These are phyloP conservation scores for Mycosphaerella sp. DNA, from an alignment of 2,329 filamentous ascomycete species.

Conservation along the genomic window DNA sequence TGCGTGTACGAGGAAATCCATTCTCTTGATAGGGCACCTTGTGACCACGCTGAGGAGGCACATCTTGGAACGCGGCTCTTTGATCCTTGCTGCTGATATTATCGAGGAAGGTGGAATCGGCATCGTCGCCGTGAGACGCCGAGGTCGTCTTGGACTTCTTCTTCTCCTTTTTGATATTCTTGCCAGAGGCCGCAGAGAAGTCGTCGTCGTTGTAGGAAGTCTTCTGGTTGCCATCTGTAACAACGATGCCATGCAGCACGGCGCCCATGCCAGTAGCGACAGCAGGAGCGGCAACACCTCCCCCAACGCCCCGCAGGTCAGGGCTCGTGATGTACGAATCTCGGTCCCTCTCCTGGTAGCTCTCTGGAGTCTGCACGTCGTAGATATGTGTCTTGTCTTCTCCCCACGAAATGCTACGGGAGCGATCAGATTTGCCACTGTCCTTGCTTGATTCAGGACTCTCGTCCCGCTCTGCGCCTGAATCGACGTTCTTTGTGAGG, in stretches of 20 bases:
- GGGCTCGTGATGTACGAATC: conserved; percentile 25
- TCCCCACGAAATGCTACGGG: conserved; percentile 43
- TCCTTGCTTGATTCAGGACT: conserved; percentile 8
- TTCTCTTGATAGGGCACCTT: conserved; percentile 5
- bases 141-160: conserved; percentile 32
- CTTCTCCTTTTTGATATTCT: conserved; percentile 39
- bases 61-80: conserved; percentile 1
- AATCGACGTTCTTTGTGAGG: conserved; percentile 15
- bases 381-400: conserved; percentile 44
- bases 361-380: conserved; percentile 43
- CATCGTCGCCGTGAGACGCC: conserved; percentile 3
- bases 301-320: conserved; percentile 9
- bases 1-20: conserved; percentile 11
- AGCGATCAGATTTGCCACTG: conserved; percentile 21
- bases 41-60: conserved; percentile 2
- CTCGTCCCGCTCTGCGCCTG: conserved; percentile 13
- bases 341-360: conserved; percentile 26
- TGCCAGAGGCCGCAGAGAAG: conserved; percentile 15
- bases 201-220: conserved; percentile 26
- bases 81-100: conserved; percentile 4
- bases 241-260: conserved; percentile 36
- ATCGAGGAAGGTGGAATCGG: conserved; percentile 7
- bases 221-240: conserved; percentile 35
- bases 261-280: conserved; percentile 19
- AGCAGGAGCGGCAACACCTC: conserved; percentile 11